Evolutionary conservation across 2,329 filamentous ascomycete species (phyloP).

Genomic region (Chaetomium sp.): DNA sequence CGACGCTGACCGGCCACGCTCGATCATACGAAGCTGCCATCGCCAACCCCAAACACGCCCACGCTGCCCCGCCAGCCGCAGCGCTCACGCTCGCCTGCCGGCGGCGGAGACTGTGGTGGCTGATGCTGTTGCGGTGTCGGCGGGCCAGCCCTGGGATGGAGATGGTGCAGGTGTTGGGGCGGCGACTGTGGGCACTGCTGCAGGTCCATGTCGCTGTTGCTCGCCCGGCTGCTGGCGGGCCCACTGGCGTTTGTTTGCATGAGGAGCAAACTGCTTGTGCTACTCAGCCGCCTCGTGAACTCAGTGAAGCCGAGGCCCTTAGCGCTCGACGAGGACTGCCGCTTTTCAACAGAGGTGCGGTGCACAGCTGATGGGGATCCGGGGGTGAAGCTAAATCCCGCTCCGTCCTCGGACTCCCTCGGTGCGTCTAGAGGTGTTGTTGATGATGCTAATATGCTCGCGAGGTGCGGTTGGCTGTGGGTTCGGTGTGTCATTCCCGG

Average conservation of each 20-base stretch:
- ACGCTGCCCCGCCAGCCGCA: constrained; percentile 62
- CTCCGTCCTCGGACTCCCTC: constrained; percentile 40
- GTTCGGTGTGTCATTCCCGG: constrained; percentile 49
- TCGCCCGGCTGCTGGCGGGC: constrained; percentile 51
- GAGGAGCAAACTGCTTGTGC: constrained; percentile 61
- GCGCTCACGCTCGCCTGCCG: constrained; percentile 44
- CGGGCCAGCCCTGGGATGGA: constrained; percentile 31
- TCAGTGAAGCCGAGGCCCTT: constrained; percentile 65
- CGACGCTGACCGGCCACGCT: too few species aligned
- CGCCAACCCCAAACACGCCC: constrained; percentile 52
- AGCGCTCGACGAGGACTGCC: constrained; percentile 55
- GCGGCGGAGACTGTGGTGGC: constrained; percentile 33
- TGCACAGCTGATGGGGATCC: constrained; percentile 32
- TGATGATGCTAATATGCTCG: constrained; percentile 31
- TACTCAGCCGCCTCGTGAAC: constrained; percentile 62
- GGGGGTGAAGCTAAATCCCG: constrained; percentile 24
- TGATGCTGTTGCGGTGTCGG: constrained; percentile 36
- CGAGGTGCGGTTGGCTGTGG: constrained; percentile 54
- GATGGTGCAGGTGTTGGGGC: constrained; percentile 39
- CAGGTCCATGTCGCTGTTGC: constrained; percentile 47
- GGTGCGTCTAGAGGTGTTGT: constrained; percentile 22
- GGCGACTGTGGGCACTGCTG: constrained; percentile 40
- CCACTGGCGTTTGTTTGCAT: constrained; percentile 56
- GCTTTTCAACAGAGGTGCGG: constrained; percentile 46
- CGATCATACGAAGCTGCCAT: constrained; percentile 57